Evolutionary conservation across 257 asterid genomes (phyloP).

Genomic region (Echium plantagineum): DNA sequence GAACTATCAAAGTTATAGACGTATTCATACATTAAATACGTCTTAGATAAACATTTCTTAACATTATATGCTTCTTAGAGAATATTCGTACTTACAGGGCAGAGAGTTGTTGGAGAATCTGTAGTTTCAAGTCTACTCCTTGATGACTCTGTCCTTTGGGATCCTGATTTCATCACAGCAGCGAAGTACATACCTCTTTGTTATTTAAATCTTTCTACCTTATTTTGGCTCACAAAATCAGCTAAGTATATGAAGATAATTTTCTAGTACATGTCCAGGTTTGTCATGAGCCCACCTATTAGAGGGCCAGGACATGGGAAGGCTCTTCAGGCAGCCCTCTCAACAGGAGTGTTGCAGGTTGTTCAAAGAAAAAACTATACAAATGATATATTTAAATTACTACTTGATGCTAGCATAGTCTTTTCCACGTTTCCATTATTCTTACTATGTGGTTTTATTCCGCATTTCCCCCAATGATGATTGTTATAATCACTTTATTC

Average conservation of each 20-base stretch:
- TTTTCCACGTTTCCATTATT: no score
- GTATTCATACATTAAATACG: no score
- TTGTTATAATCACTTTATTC: not conserved
- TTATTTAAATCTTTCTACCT: slow-evolving; percentile 3
- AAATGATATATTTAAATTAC: not conserved
- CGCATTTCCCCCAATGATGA: slow-evolving; percentile 2
- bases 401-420: no score
- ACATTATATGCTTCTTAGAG: not conserved
- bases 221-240: slow-evolving; percentile 8
- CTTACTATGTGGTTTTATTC: not conserved
- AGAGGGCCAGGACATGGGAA: slow-evolving; percentile 84
- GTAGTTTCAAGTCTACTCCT: slow-evolving; percentile 80
- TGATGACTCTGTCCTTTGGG: slow-evolving; percentile 87
- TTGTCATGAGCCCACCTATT: slow-evolving; percentile 95
- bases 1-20: no score
- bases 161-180: slow-evolving; percentile 70
- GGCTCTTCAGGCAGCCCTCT: slow-evolving; percentile 97
- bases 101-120: slow-evolving; percentile 90
- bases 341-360: slow-evolving; percentile 84
- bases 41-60: not conserved
- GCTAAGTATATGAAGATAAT: not conserved
- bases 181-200: slow-evolving; percentile 48
- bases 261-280: slow-evolving; percentile 31
- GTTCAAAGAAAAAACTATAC: not conserved
- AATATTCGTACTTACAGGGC: slow-evolving; percentile 41